Base-by-base conservation (phyloP, 331 rosid genomes). In the Pyrus hybrid region DNA sequence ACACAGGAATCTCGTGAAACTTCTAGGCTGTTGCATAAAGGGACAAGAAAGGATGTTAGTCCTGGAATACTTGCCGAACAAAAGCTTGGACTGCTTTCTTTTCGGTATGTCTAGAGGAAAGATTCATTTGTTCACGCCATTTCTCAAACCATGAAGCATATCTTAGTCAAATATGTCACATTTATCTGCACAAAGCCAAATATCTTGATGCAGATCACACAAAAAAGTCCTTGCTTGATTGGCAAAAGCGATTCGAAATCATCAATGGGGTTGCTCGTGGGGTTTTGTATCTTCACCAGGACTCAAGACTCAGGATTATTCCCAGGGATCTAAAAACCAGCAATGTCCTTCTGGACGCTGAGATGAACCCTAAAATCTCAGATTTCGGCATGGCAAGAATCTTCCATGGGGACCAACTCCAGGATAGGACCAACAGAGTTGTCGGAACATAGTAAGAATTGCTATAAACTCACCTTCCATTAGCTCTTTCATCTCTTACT, bases 361-460 rank as follows among this genome's bases (percentile, higher is more conserved):
- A 26, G 28, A 26, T 26, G 28, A 26, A 26, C 28, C 28, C 28
- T 2, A 26, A 26, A 26, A 26, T 26, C 1, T 26, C 28, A 26
- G 28, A 26, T 26, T 26, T 26, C 28, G 28, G 28, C 28, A 26
- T 26, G 28, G 28, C 28, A 26, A 26, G 28, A 26, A 26, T 26
- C 28, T 26, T 26, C 28, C 1, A 26, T 26, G 28, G 28, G 28
- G 28, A 80, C 62, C 67, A 80, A 20, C 23, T 17, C 9, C 57
- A 75, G 20, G 68, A 23, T 13, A 68, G 13, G 21, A 80, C 83
- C 2, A 60, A 51, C 1, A 70, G 62, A 63, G 41, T 80, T 57
- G 83, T 80, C 21, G 83, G 83, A 54, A 79, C 82, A 72, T 79
- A 64, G 82, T 79, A 72, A 79, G 78, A 37, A 33, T 4, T 5